Evolutionary conservation across 2,329 filamentous ascomycete genomes (phyloP).

Genomic region (Ilyonectria sp.): DNA sequence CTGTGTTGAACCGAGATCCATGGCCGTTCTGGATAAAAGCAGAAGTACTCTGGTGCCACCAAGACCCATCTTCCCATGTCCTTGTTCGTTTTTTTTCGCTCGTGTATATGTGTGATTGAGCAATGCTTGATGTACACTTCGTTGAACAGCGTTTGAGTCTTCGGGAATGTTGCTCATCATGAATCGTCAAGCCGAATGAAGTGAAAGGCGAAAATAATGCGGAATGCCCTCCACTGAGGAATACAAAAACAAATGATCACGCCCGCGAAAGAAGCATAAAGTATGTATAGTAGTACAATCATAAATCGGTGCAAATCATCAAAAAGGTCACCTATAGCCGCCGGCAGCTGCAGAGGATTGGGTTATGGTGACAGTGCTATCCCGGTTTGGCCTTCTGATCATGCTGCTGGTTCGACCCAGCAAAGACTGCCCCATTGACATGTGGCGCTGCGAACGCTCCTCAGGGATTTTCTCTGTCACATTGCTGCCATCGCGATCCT

Average conservation of each 20-base stretch:
- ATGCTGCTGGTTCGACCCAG: constrained; percentile 64
- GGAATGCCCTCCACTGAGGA: constrained; percentile 40
- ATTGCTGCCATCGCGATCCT: constrained; percentile 58
- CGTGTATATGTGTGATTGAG: constrained; percentile 27
- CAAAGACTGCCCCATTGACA: constrained; percentile 61
- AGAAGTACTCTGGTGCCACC: constrained; percentile 38
- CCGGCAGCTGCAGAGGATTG: constrained; percentile 59
- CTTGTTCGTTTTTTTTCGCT: constrained; percentile 27
- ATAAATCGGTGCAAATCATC: constrained; percentile 47
- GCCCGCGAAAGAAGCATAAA: constrained; percentile 48
- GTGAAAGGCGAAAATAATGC: constrained; percentile 31
- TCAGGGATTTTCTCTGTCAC: constrained; percentile 43
- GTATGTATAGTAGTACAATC: constrained; percentile 47
- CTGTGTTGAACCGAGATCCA: constrained; percentile 22
- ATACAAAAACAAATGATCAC: constrained; percentile 51
- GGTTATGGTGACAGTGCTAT: constrained; percentile 51
- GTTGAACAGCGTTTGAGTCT: constrained; percentile 28
- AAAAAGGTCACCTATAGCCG: constrained; percentile 61
- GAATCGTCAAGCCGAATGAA: constrained; percentile 44
- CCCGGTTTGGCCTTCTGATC: constrained; percentile 60
- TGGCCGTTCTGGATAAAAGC: constrained; percentile 33
- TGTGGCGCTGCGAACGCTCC: constrained; percentile 55
- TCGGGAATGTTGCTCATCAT: constrained; percentile 38
- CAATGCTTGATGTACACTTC: constrained; percentile 39
- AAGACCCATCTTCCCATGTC: constrained; percentile 23